phyloP scores from a whole-genome alignment of 176 grass and related monocot genomes.

The Oryza glumipatula region DNA sequence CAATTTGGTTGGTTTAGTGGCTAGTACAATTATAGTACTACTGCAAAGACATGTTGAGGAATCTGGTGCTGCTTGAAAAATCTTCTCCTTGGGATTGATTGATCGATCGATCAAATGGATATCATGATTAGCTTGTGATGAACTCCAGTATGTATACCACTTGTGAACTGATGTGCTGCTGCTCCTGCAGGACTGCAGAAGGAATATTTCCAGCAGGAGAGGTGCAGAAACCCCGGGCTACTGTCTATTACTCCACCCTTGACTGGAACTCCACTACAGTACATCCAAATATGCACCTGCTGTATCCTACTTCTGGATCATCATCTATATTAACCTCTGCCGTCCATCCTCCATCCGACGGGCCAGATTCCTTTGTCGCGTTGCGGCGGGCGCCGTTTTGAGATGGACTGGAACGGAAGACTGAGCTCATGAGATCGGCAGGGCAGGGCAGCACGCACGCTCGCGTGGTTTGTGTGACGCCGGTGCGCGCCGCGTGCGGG shows the following conservation, averaged over 20 bases:
- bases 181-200: background rate
- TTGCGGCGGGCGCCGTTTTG: background rate
- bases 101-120: background rate
- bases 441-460: background rate
- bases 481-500: constrained; percentile 2
- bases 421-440: constrained; percentile 7
- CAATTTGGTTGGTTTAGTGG: constrained; percentile 16
- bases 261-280: no score
- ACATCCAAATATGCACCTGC: background rate
- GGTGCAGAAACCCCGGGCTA: background rate
- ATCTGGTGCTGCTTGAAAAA: background rate
- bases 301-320: background rate
- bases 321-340: background rate
- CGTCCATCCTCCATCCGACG: background rate
- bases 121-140: background rate
- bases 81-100: background rate
- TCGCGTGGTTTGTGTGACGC: constrained; percentile 41
- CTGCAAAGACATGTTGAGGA: background rate
- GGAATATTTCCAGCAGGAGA: background rate
- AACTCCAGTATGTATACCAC: background rate
- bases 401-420: background rate
- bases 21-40: background rate
- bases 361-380: constrained; percentile 24
- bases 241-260: background rate
- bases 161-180: background rate